Evolutionary conservation across 345 rosid species (phyloP).

Genomic region (Populus nigra): DNA sequence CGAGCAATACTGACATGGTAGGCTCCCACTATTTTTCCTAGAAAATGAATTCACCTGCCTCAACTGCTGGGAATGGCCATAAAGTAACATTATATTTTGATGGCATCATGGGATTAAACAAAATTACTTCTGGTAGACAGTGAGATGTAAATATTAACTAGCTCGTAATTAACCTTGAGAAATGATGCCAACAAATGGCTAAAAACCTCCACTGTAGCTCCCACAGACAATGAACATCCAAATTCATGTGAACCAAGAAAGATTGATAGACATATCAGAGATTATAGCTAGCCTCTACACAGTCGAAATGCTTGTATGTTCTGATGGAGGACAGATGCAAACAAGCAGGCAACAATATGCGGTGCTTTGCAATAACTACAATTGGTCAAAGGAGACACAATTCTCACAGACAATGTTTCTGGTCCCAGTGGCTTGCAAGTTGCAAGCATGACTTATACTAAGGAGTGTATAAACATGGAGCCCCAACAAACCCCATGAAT

Average conservation of each 20-base stretch:
- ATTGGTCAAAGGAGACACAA: slow-evolving; percentile 45
- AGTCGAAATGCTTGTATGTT: background rate
- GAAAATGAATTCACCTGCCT: background rate
- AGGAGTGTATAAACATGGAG: slow-evolving; percentile 10
- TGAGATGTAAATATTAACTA: background rate
- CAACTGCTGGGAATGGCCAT: background rate
- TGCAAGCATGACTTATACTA: slow-evolving; percentile 23
- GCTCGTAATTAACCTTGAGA: background rate
- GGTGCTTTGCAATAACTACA: background rate
- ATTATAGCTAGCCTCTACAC: background rate
- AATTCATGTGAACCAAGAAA: background rate
- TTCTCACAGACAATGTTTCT: slow-evolving; percentile 39
- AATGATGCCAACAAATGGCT: background rate
- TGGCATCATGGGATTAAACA: background rate
- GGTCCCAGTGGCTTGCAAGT: slow-evolving; percentile 34
- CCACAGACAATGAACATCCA: background rate
- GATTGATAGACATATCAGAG: background rate
- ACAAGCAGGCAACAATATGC: slow-evolving; percentile 10
- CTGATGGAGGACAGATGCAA: background rate
- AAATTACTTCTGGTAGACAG: background rate
- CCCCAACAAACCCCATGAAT: slow-evolving; percentile 35
- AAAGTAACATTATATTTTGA: too few species aligned
- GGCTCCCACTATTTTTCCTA: background rate
- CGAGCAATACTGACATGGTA: slow-evolving; percentile 1
- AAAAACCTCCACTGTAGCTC: background rate